phyloP scores from a whole-genome alignment of 176 grass and related monocot genomes.

The Otatea glauca region DNA sequence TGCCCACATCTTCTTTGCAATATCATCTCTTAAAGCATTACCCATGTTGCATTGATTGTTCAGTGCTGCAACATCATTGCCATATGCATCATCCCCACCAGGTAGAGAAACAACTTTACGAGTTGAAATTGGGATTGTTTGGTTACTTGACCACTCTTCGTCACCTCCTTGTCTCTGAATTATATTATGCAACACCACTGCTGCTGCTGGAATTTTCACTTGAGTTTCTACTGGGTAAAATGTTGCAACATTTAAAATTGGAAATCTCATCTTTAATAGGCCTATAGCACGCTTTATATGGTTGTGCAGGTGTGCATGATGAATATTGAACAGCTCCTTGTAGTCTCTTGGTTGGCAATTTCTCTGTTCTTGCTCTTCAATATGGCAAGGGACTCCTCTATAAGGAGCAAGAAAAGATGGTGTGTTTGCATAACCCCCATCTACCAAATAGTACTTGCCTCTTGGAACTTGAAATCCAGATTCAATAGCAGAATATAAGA shows the following conservation, averaged over 20 bases:
- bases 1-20: constrained; percentile 53
- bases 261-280: constrained; percentile 59
- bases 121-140: not conserved
- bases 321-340: constrained; percentile 64
- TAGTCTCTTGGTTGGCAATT: constrained; percentile 41
- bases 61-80: constrained; percentile 35
- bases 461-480: constrained; percentile 55
- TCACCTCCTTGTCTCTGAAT: constrained; percentile 43
- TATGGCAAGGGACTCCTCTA: constrained; percentile 27
- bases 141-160: not conserved
- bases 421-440: constrained; percentile 46
- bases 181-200: constrained; percentile 58
- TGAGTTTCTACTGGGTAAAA: constrained; percentile 55
- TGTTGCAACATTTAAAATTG: constrained; percentile 55
- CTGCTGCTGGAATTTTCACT: constrained; percentile 48
- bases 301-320: constrained; percentile 47
- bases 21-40: constrained; percentile 41
- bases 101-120: constrained; percentile 26
- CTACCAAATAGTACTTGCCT: constrained; percentile 55
- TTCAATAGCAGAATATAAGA: constrained; percentile 44
- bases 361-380: constrained; percentile 34
- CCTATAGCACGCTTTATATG: constrained; percentile 46
- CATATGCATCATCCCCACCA: constrained; percentile 31
- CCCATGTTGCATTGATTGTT: constrained; percentile 38
- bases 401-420: constrained; percentile 56